Percentiles rank a stretch among this genome's conserved stretches.
Conservation (phyloP, 1,139 yeast species). For the Protomyces gravidus region DNA sequence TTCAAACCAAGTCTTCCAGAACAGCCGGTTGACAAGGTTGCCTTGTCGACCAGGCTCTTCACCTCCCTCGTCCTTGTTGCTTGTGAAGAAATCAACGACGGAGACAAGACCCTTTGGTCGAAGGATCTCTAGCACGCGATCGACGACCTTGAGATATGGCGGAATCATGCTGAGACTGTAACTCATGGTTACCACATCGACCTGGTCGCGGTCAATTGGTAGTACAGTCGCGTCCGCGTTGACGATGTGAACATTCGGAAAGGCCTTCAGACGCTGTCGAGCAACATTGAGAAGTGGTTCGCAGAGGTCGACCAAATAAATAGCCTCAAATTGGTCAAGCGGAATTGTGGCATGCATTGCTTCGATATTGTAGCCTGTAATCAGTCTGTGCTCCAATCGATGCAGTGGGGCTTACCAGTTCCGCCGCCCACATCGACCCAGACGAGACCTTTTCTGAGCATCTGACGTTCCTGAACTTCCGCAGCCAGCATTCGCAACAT, state of each 20-base stretch:
- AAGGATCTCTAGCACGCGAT: constrained; percentile 56
- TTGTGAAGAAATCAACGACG: constrained; percentile 77
- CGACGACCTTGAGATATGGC: constrained; percentile 58
- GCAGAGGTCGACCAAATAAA: constrained; percentile 69
- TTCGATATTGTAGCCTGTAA: constrained; percentile 83
- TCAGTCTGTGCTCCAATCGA: constrained; percentile 50
- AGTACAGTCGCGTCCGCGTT: constrained; percentile 58
- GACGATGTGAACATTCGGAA: constrained; percentile 64
- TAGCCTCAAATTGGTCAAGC: constrained; percentile 49
- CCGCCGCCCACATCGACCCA: constrained; percentile 56
- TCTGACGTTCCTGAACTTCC: constrained; percentile 23
- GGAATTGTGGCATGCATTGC: constrained; percentile 54
- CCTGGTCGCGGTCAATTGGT: constrained; percentile 57
- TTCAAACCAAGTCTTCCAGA: constrained; percentile 87
- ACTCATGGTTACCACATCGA: constrained; percentile 69
- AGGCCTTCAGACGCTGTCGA: constrained; percentile 51
- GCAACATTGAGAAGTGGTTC: constrained; percentile 75
- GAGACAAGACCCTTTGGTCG: constrained; percentile 58
- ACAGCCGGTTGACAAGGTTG: constrained; percentile 47
- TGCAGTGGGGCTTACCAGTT: constrained; percentile 1
- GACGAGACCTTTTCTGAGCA: constrained; percentile 48
- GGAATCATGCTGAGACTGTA: constrained; percentile 85
- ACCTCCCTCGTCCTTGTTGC: constrained; percentile 12
- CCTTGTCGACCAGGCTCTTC: constrained; percentile 16
- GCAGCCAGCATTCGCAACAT: constrained; percentile 45